These are phyloP conservation scores for Amylostereum chailletii DNA, from an alignment of 1,284 basidiomycete species.

Conservation along the genomic window DNA sequence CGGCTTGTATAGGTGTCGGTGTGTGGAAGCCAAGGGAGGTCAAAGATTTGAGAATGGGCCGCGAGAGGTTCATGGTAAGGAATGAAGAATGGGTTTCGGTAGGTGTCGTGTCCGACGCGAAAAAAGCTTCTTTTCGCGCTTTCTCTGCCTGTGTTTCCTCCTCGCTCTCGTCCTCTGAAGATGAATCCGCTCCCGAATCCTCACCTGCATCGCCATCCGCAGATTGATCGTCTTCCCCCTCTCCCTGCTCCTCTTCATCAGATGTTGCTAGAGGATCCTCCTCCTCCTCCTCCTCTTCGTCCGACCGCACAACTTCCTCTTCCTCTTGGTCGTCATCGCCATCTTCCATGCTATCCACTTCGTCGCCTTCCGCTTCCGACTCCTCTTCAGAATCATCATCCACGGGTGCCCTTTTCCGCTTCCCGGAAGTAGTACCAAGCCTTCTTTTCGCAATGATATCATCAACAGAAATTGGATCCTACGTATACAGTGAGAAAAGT, in stretches of 20 bases:
- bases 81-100: conserved; percentile 59
- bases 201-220: conserved; percentile 30
- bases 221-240: conserved; percentile 23
- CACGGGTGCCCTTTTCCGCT: conserved; percentile 42
- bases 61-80: conserved; percentile 81
- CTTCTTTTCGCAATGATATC: conserved; percentile 79
- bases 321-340: conserved; percentile 30
- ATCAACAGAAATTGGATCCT: conserved; percentile 82
- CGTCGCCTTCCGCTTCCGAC: conserved; percentile 24
- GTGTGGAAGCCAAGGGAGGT: conserved; percentile 73
- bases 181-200: conserved; percentile 22
- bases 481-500: conserved; percentile 8
- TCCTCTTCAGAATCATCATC: conserved; percentile 23
- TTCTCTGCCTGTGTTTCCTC: conserved; percentile 65
- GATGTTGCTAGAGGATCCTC: conserved; percentile 29
- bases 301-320: conserved; percentile 40
- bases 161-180: conserved; percentile 44
- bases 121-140: conserved; percentile 81
- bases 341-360: conserved; percentile 27
- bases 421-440: conserved; percentile 32
- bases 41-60: conserved; percentile 82
- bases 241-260: conserved; percentile 29
- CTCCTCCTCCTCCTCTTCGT: conserved; percentile 28
- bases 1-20: conserved; percentile 93
- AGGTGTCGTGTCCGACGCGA: conserved; percentile 51